Evolutionary conservation across 768 basidiomycete genomes (phyloP).

Genomic region (Calocybe cyanea): DNA sequence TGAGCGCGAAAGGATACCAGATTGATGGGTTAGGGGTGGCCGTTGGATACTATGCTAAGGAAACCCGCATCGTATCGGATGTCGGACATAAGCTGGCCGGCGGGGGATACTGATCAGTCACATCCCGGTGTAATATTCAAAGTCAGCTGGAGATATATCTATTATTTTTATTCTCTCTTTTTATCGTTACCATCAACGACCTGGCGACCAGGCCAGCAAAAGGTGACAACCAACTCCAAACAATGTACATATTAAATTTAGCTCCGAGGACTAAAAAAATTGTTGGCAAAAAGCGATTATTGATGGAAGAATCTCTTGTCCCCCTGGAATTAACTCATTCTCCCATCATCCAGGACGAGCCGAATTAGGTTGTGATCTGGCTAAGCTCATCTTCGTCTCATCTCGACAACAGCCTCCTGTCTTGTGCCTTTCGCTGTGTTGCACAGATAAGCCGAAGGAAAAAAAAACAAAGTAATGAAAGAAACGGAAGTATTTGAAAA

Average conservation of each 20-base stretch:
- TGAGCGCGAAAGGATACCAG: conserved; percentile 12
- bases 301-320: conserved; percentile 12
- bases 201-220: neutral
- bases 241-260: conserved; percentile 6
- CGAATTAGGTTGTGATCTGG: conserved; percentile 9
- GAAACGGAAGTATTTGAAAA: neutral
- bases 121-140: no score
- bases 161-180: no score
- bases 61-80: conserved; percentile 7
- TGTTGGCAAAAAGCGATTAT: neutral
- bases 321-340: conserved; percentile 14
- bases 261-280: conserved; percentile 12
- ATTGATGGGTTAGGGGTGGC: conserved; percentile 9
- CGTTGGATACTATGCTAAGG: neutral
- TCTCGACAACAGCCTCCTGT: conserved; percentile 11
- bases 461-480: neutral
- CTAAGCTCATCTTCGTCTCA: conserved; percentile 9
- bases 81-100: conserved; percentile 13
- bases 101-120: conserved; percentile 1
- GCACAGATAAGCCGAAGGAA: no score
- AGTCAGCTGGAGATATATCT: no score
- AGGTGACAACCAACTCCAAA: neutral
- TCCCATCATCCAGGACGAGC: conserved; percentile 2
- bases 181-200: conserved; percentile 13
- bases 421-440: neutral